These are phyloP conservation scores for Fusarium bulbicola DNA, from an alignment of 2,329 filamentous ascomycete genomes.

Conservation along the genomic window DNA sequence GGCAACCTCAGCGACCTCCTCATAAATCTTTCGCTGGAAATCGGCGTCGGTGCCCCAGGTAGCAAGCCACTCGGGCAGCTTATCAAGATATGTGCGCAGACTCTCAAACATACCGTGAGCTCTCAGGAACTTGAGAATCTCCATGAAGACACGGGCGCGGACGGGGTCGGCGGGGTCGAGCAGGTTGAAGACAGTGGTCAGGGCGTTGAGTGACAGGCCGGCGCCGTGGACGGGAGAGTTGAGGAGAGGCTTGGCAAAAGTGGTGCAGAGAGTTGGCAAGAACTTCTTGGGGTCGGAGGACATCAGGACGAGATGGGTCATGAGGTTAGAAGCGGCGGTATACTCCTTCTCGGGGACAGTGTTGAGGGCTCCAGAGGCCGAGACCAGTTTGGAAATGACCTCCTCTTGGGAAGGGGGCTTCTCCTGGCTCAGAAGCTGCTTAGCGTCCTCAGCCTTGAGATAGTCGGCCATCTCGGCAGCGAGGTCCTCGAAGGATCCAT, in stretches of 20 bases:
- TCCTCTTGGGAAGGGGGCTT: constrained; percentile 79
- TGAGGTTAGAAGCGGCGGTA: constrained; percentile 93
- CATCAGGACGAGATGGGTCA: constrained; percentile 91
- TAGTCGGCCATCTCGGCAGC: constrained; percentile 95
- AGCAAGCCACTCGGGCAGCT: constrained; percentile 82
- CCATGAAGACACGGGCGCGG: constrained; percentile 89
- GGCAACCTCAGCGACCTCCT: constrained; percentile 83
- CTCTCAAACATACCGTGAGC: constrained; percentile 80
- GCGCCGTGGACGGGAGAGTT: constrained; percentile 87
- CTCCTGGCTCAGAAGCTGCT: constrained; percentile 77
- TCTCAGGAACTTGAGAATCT: constrained; percentile 86
- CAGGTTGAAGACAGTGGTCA: constrained; percentile 97
- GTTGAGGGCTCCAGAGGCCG: constrained; percentile 80
- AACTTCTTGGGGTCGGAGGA: constrained; percentile 86
- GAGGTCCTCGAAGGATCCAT: constrained; percentile 93
- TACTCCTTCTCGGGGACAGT: constrained; percentile 95
- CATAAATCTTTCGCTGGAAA: constrained; percentile 84
- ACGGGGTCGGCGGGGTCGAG: constrained; percentile 78
- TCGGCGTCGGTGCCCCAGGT: constrained; percentile 86
- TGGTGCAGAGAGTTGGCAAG: constrained; percentile 87
- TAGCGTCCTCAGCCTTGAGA: constrained; percentile 82
- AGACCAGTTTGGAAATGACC: constrained; percentile 87
- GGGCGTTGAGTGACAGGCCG: constrained; percentile 85
- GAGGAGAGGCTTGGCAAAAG: constrained; percentile 86
- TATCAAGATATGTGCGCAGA: constrained; percentile 83